These are phyloP conservation scores for Globisporangium viniferum DNA, from an alignment of 352 stramenopile species.

Conservation along the genomic window DNA sequence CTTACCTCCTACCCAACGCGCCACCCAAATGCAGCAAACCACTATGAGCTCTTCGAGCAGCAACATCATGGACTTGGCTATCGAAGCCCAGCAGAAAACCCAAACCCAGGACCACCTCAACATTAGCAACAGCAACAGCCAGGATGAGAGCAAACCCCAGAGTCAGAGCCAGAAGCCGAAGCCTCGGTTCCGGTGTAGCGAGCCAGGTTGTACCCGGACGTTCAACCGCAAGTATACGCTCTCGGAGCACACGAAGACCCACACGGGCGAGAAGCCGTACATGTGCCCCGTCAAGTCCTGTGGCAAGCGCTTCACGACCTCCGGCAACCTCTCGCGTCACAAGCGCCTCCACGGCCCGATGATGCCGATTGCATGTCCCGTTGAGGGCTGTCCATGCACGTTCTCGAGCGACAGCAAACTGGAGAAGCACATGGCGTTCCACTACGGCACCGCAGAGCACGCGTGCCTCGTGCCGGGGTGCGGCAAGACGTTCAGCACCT, in stretches of 20 bases:
- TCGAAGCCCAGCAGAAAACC: background rate
- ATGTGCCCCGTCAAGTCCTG: conserved; percentile 23
- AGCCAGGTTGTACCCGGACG: conserved; percentile 8
- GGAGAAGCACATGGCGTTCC: conserved; percentile 13
- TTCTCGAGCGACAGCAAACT: conserved; percentile 14
- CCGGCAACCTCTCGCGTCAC: conserved; percentile 29
- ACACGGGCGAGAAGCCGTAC: conserved; percentile 72
- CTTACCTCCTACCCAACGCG: background rate
- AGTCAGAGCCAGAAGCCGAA: background rate
- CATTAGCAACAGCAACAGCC: background rate
- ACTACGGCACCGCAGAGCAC: conserved; percentile 19
- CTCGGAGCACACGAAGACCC: conserved; percentile 73
- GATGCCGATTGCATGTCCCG: conserved; percentile 11
- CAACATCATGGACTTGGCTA: background rate
- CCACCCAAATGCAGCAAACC: background rate
- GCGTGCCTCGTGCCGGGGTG: conserved; percentile 30
- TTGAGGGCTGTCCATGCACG: conserved; percentile 3
- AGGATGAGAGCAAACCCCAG: too few species aligned
- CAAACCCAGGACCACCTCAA: background rate
- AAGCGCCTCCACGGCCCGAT: conserved; percentile 21
- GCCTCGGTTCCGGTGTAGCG: conserved; percentile 3
- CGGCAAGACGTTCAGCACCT: conserved; percentile 59
- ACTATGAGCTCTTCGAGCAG: conserved; percentile 4
- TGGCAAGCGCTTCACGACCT: conserved; percentile 33
- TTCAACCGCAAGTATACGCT: conserved; percentile 75